These are phyloP conservation scores for Stephanodiscus triporus DNA, from an alignment of 108 stramenopile species.

Conservation along the genomic window DNA sequence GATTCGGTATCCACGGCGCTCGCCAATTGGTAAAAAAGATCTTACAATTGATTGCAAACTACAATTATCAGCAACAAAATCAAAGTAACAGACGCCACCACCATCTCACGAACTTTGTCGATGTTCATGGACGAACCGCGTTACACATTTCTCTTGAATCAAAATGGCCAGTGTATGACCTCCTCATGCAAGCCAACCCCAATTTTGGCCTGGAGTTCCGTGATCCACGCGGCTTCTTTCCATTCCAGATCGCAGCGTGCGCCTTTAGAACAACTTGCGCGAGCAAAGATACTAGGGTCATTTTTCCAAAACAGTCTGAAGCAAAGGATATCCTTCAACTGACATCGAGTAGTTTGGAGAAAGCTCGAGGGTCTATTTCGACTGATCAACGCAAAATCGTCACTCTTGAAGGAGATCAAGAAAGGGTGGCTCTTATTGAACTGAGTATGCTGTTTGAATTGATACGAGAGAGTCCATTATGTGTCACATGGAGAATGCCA, in stretches of 20 bases:
- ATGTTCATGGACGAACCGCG: constrained; percentile 26
- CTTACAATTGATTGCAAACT: constrained; percentile 11
- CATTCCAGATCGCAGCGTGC: constrained; percentile 45
- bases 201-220: constrained; percentile 24
- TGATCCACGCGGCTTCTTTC: constrained; percentile 44
- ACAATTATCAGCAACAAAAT: neutral
- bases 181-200: constrained; percentile 28
- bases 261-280: neutral
- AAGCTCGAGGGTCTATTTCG: neutral
- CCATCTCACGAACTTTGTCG: constrained; percentile 21
- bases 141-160: constrained; percentile 38
- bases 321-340: neutral
- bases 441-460: constrained; percentile 39
- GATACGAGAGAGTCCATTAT: constrained; percentile 35
- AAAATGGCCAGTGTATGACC: constrained; percentile 48
- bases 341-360: neutral
- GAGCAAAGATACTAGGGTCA: neutral
- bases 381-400: neutral
- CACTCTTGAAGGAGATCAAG: neutral
- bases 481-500: constrained; percentile 26
- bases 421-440: constrained; percentile 20
- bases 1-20: constrained; percentile 49
- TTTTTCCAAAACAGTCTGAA: neutral
- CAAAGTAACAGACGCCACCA: neutral
- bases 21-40: constrained; percentile 50